These are phyloP conservation scores for Luffa aegyptiaca DNA, from an alignment of 306 rosid species.

Conservation along the genomic window DNA sequence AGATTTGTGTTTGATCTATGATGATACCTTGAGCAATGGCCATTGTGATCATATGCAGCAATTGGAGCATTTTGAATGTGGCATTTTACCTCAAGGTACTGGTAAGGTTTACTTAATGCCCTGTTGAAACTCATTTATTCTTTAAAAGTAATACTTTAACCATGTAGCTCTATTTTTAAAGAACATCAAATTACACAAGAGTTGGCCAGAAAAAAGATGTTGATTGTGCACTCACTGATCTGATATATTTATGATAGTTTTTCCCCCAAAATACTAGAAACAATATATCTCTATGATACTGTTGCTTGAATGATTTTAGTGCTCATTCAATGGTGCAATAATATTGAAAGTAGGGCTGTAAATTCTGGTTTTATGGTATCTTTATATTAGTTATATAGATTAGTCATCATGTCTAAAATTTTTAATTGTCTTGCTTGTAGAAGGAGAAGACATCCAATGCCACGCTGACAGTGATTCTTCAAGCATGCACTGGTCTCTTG, in stretches of 20 bases:
- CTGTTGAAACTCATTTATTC: not conserved
- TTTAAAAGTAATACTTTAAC: not conserved
- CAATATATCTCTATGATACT: not conserved
- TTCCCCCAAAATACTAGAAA: not conserved
- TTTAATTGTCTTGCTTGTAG: conserved; percentile 14
- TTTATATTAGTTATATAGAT: not conserved
- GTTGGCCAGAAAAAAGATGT: not conserved
- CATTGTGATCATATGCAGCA: conserved; percentile 17
- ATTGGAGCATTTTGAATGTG: conserved; percentile 19
- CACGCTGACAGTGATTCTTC: conserved; percentile 16
- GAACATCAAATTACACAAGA: not conserved
- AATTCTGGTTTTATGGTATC: not conserved
- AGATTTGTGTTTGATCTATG: conserved; percentile 37
- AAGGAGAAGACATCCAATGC: conserved; percentile 26
- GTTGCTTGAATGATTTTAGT: not conserved
- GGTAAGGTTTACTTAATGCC: conserved; percentile 7
- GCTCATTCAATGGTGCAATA: conserved; percentile 6
- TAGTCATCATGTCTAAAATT: not conserved
- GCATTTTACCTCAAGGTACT: conserved; percentile 9
- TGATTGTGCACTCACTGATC: not conserved
- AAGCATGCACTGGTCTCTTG: conserved; percentile 37
- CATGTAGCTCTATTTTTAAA: not conserved
- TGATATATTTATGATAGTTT: not conserved
- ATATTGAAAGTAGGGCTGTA: not conserved
- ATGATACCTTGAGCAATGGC: conserved; percentile 24